Percentiles rank a stretch among this genome's conserved stretches.
Evolutionary conservation across 352 stramenopile species (phyloP).

Genomic region (Phytopythium aichiense): DNA sequence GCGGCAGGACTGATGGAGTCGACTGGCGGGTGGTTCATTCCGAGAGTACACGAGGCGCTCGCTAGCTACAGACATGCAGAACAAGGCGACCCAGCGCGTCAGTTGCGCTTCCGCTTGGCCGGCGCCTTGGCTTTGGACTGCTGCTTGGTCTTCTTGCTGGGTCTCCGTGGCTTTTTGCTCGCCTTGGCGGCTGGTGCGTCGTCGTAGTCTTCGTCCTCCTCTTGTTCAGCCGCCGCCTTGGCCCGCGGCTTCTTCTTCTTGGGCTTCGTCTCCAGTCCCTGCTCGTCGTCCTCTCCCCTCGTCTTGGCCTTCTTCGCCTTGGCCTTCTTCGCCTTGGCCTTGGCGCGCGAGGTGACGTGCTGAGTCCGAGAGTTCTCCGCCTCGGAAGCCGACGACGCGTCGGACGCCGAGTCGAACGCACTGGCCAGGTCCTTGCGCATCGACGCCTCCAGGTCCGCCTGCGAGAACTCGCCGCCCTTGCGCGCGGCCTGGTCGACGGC

Average conservation of each 20-base stretch:
- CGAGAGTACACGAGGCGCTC: not conserved
- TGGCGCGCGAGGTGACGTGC: constrained; percentile 15
- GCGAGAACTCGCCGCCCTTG: constrained; percentile 1
- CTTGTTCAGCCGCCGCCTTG: constrained; percentile 4
- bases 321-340: constrained; percentile 1
- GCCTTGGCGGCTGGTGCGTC: constrained; percentile 33
- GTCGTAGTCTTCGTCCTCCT: constrained; percentile 16
- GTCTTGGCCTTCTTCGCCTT: not conserved
- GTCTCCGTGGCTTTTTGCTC: constrained; percentile 34
- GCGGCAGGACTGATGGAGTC: too few species aligned
- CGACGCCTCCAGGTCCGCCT: constrained; percentile 15
- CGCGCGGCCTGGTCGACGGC: constrained; percentile 23
- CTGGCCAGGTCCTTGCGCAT: constrained; percentile 60
- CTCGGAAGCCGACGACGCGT: constrained; percentile 17
- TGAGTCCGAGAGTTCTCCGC: constrained; percentile 10
- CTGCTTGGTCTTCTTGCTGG: constrained; percentile 32
- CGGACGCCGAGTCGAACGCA: constrained; percentile 31
- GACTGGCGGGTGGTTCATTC: too few species aligned
- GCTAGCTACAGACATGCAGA: constrained; percentile 1
- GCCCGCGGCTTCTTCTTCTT: constrained; percentile 15
- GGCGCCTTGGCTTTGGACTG: constrained; percentile 29
- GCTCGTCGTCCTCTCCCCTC: not conserved
- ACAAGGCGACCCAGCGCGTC: not conserved
- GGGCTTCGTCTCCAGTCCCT: not conserved
- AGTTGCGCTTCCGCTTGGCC: constrained; percentile 40